A percentile compares a stretch with the other conserved stretches of the same genome.
These are phyloP conservation scores for Cucumis sativus DNA, from an alignment of 306 rosid genomes.

Conservation along the genomic window DNA sequence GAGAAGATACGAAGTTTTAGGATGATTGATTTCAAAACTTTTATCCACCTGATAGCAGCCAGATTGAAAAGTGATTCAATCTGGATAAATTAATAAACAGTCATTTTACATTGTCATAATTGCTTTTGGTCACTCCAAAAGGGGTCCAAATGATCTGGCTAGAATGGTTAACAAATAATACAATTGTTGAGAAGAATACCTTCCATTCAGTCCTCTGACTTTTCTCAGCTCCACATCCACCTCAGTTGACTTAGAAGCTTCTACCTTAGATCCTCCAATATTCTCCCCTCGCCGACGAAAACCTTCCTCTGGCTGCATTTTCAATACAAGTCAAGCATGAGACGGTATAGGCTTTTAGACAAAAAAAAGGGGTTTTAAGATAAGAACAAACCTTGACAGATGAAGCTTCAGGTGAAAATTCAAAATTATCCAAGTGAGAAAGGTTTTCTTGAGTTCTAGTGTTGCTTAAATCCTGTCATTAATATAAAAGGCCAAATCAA, in stretches of 20 bases:
- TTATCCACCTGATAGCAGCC: too few species aligned
- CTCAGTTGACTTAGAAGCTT: slow-evolving; percentile 31
- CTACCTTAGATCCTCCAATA: slow-evolving; percentile 20
- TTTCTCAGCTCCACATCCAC: slow-evolving; percentile 54
- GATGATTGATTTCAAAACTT: background rate
- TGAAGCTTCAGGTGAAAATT: slow-evolving; percentile 77
- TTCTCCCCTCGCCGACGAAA: slow-evolving; percentile 30
- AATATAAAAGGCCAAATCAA: slow-evolving; percentile 17
- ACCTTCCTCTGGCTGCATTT: slow-evolving; percentile 64
- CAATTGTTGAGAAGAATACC: slow-evolving; percentile 28
- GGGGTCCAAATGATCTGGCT: background rate
- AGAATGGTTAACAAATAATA: background rate
- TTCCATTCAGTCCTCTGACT: slow-evolving; percentile 37
- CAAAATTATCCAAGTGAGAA: slow-evolving; percentile 49
- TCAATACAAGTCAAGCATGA: slow-evolving; percentile 34
- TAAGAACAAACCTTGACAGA: slow-evolving; percentile 49
- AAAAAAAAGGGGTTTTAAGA: background rate
- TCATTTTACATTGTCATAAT: too few species aligned
- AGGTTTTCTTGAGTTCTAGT: slow-evolving; percentile 35
- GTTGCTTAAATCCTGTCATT: slow-evolving; percentile 42
- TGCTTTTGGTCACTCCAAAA: background rate
- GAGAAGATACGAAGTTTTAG: background rate
- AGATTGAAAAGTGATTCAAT: background rate
- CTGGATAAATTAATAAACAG: background rate
- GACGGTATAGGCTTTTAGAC: background rate